phyloP scores from a whole-genome alignment of 2,329 filamentous ascomycete genomes.

The Diplodia corticola region DNA sequence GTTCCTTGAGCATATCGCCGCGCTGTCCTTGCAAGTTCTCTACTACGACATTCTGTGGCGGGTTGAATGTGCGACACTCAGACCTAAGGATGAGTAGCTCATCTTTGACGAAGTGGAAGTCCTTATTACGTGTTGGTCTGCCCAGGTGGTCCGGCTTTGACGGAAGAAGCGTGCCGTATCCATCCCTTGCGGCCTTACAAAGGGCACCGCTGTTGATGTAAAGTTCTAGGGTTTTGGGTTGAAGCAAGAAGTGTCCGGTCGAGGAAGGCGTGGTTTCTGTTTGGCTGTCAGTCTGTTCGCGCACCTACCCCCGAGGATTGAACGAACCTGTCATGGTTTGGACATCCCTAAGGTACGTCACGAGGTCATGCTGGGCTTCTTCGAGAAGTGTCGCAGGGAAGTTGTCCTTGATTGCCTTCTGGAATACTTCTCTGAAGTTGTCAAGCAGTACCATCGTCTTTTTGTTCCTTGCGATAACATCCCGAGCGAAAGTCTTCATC shows the following conservation, averaged over 20 bases:
- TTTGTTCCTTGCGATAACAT: neutral
- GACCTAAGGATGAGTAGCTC: neutral
- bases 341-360: no score
- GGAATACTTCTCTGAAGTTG: neutral
- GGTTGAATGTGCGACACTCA: neutral
- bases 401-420: neutral
- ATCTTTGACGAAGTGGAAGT: neutral
- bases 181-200: neutral
- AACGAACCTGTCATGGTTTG: neutral
- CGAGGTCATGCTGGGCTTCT: neutral
- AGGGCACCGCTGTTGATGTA: neutral
- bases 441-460: neutral
- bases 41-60: neutral
- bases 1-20: neutral
- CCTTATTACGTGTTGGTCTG: neutral
- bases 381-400: neutral
- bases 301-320: neutral
- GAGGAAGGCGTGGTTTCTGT: neutral
- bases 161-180: neutral
- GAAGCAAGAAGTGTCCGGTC: neutral
- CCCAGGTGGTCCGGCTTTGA: neutral
- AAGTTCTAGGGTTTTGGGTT: neutral
- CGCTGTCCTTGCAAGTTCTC: neutral
- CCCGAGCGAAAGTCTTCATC: neutral
- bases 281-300: neutral